phyloP scores from a whole-genome alignment of 1,284 basidiomycete genomes.

The Sporisorium scitamineum region DNA sequence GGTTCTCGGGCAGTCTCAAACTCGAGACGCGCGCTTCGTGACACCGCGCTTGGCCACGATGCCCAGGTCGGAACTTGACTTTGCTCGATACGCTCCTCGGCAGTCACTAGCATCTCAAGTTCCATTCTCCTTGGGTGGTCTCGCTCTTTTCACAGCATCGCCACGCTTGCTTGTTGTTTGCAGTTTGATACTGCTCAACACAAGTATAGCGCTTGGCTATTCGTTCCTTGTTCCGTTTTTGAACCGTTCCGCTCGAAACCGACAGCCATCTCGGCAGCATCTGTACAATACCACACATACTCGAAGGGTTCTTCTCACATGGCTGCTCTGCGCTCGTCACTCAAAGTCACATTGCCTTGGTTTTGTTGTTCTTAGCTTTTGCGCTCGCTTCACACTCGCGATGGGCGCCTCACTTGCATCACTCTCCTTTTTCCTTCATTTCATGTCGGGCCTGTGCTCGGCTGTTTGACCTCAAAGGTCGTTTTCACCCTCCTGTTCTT shows the following conservation, averaged over 20 bases:
- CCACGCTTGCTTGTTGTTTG: neutral
- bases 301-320: slow-evolving; percentile 21
- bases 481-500: slow-evolving; percentile 2
- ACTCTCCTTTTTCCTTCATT: neutral
- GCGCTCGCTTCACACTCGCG: slow-evolving; percentile 1
- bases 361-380: neutral
- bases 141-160: neutral
- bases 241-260: slow-evolving; percentile 2
- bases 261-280: slow-evolving; percentile 29
- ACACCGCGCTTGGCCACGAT: neutral
- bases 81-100: slow-evolving; percentile 18
- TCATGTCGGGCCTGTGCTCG: neutral
- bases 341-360: neutral
- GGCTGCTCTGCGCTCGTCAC: neutral
- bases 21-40: slow-evolving; percentile 21
- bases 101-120: slow-evolving; percentile 19
- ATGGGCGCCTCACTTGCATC: neutral
- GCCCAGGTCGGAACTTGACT: neutral
- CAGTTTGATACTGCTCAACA: neutral
- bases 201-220: neutral
- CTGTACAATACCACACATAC: slow-evolving; percentile 35
- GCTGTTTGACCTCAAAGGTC: neutral
- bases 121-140: neutral
- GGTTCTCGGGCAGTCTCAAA: slow-evolving; percentile 43
- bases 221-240: neutral